Evolutionary conservation across 768 basidiomycete genomes (phyloP), one percentile per base, ranked within the genome.

Genomic region (Fomitopsis pulvina): DNA sequence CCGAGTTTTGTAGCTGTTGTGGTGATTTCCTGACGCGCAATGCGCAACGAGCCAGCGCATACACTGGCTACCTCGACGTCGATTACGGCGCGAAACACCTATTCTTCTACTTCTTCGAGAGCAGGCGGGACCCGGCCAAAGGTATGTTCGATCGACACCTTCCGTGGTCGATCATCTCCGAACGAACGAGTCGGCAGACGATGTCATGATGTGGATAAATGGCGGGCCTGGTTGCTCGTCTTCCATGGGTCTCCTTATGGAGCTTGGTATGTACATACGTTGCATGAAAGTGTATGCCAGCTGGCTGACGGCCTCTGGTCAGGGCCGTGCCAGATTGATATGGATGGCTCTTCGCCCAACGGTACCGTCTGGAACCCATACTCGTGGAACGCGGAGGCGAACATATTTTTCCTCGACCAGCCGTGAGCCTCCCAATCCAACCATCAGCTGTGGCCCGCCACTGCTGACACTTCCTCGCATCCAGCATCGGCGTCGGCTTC

Each of bases 321-420:
- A 80, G 83, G 85, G 1, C 77, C 77, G 4, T 80, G 78, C 64
- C 68, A 61, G 44, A 83, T 87, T 51, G 80, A 82, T 59, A 77
- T 77, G 72, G 67, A 67, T 2, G 74, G 74, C 32, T 51, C 53
- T n/a, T 81, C 81, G 2, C 45, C 71, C 45, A 82, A 83, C 52
- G 78, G 80, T 20, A 83, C 83, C 2, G 59, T 69, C 4, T 85
- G 77, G 78, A 83, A 83, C 53, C 80, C 80, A 0, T 70, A 79
- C 54, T 74, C 76, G 1, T 85, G 83, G 81, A 84, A 82, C 54
- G 72, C 76, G 52, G 77, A 77, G 42, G 79, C 79, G 8, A 84
- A 83, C 55, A 76, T 84, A 0, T 85, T 85, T 71, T 88, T 77
- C 73, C 77, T 81, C 52, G 87, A 80, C 66, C 87, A 83, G 52